phyloP scores from a whole-genome alignment of 345 rosid species.

The Pistacia atlantica region DNA sequence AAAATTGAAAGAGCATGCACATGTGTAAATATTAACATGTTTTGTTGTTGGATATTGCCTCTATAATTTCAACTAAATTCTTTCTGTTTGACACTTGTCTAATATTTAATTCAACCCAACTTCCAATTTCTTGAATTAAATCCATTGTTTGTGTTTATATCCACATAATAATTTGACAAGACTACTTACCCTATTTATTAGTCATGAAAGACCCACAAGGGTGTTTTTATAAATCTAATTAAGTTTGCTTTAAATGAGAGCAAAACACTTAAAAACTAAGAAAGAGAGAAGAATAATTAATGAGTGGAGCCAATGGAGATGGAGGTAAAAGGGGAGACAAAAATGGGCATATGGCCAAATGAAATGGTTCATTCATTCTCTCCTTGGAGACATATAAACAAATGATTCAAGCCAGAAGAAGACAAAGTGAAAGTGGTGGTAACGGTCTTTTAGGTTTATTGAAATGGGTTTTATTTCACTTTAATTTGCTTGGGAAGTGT shows the following conservation, averaged over 20 bases:
- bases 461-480: conserved; percentile 13
- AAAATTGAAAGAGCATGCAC: conserved; percentile 9
- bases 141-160: no score
- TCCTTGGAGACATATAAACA: no score
- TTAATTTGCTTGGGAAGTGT: conserved; percentile 33
- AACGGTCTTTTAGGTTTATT: conserved; percentile 25
- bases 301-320: neutral
- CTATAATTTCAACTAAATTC: neutral
- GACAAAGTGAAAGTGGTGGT: conserved; percentile 21
- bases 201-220: no score
- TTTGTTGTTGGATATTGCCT: conserved; percentile 18
- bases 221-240: no score
- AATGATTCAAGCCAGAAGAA: no score
- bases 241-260: no score
- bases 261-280: no score
- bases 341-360: neutral
- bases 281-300: neutral
- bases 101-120: no score
- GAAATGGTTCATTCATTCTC: conserved; percentile 8
- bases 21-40: conserved; percentile 7
- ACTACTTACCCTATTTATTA: no score
- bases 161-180: no score
- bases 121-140: no score
- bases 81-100: no score
- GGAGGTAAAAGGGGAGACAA: neutral